Percentiles rank a stretch among this genome's conserved stretches.
These are phyloP conservation scores for Avena sativa DNA, from an alignment of 176 grass and related monocot species.

Conservation along the genomic window DNA sequence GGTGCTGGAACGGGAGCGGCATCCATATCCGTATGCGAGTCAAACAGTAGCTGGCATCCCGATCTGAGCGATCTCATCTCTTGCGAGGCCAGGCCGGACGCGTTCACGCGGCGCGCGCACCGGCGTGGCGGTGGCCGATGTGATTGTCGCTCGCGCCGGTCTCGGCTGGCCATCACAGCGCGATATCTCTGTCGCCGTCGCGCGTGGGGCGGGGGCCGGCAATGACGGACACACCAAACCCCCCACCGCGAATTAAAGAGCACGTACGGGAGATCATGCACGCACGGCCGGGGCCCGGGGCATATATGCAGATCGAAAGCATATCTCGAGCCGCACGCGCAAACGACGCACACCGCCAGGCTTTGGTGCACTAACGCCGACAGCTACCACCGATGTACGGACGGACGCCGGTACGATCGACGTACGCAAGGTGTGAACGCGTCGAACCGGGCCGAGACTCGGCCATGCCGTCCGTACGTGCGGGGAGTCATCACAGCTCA, in stretches of 20 bases:
- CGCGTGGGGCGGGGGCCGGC: too few relatives aligned
- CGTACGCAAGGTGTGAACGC: neutral
- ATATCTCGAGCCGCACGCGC: neutral
- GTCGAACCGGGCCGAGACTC: too few relatives aligned
- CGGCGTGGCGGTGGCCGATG: neutral
- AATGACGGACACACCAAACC: neutral
- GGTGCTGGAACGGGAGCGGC: neutral
- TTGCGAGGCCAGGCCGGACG: neutral
- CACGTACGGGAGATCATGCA: too few relatives aligned
- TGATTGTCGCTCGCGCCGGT: too few relatives aligned
- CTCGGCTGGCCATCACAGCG: too few relatives aligned
- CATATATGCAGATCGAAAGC: neutral
- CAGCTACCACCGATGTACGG: neutral
- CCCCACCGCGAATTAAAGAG: neutral
- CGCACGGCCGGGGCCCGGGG: too few relatives aligned
- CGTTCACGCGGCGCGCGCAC: neutral
- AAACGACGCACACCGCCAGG: too few relatives aligned
- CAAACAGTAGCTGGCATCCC: neutral
- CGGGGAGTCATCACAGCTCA: too few relatives aligned
- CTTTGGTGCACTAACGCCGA: neutral
- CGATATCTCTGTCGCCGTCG: neutral
- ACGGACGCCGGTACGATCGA: neutral
- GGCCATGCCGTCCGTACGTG: too few relatives aligned
- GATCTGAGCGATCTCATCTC: neutral
- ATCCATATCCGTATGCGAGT: neutral